Percentiles rank a stretch among this genome's conserved stretches.
Conservation (phyloP, 768 basidiomycete species). For the Lentinula sp. region DNA sequence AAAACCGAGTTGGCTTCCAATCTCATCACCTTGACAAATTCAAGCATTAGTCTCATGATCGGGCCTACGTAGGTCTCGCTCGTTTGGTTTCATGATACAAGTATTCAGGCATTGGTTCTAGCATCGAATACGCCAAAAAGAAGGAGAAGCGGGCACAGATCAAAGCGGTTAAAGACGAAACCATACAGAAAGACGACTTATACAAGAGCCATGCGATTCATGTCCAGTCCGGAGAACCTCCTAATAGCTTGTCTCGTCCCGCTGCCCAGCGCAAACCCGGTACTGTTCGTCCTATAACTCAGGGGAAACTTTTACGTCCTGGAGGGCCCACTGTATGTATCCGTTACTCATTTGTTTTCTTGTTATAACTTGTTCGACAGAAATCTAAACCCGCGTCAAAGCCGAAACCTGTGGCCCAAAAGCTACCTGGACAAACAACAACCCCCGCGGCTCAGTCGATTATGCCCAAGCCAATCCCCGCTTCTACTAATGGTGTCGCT, state of each 20-base stretch:
- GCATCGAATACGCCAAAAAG: slow-evolving; percentile 91
- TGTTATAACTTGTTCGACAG: slow-evolving; percentile 18
- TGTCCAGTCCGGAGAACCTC: slow-evolving; percentile 83
- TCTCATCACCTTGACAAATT: slow-evolving; percentile 76
- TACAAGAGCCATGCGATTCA: slow-evolving; percentile 94
- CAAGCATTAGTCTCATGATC: slow-evolving; percentile 65
- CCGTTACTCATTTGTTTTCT: neutral
- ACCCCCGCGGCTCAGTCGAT: slow-evolving; percentile 28
- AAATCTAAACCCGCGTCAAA: slow-evolving; percentile 45
- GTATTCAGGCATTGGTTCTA: slow-evolving; percentile 23
- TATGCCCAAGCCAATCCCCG: slow-evolving; percentile 21
- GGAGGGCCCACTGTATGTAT: slow-evolving; percentile 58
- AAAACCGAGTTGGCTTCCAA: slow-evolving; percentile 91
- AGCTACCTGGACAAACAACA: slow-evolving; percentile 56
- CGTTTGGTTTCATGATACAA: neutral
- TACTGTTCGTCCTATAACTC: slow-evolving; percentile 76
- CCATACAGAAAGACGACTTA: slow-evolving; percentile 64
- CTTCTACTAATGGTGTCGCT: slow-evolving; percentile 16
- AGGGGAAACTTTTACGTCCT: slow-evolving; percentile 72
- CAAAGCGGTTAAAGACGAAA: slow-evolving; percentile 87
- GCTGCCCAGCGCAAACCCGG: slow-evolving; percentile 85
- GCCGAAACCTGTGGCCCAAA: slow-evolving; percentile 57
- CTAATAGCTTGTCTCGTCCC: slow-evolving; percentile 76
- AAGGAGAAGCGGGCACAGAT: slow-evolving; percentile 91
- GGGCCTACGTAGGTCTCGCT: slow-evolving; percentile 60